A percentile compares a stretch with the other conserved stretches of the same genome.
Conservation (phyloP, 495 filamentous ascomycete species). For the Talaromyces nanjingensis region DNA sequence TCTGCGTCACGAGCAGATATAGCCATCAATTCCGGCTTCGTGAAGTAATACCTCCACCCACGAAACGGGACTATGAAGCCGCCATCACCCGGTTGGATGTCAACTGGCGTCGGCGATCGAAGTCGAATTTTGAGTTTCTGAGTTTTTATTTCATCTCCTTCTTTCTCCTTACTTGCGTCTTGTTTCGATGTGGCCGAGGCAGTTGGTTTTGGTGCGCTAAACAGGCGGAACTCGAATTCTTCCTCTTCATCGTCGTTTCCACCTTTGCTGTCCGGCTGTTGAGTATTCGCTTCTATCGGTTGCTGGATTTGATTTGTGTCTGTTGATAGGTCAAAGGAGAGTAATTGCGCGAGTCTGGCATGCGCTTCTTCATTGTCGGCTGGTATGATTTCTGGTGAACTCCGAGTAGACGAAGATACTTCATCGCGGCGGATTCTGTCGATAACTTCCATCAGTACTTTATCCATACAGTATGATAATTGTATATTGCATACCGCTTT, state of each 20-base stretch:
- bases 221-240: constrained; percentile 42
- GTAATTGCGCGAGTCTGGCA: constrained; percentile 30
- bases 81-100: constrained; percentile 22
- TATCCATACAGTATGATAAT: not conserved
- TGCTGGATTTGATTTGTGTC: not conserved
- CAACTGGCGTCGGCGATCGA: constrained; percentile 31
- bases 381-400: constrained; percentile 21
- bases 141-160: constrained; percentile 9
- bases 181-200: not conserved
- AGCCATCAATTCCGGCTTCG: constrained; percentile 24
- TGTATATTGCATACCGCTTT: constrained; percentile 27
- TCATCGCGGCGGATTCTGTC: constrained; percentile 38
- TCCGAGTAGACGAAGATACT: constrained; percentile 28
- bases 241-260: constrained; percentile 34
- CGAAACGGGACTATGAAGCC: constrained; percentile 37
- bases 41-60: constrained; percentile 40
- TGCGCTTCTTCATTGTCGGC: constrained; percentile 26
- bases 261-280: not conserved
- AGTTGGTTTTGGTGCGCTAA: constrained; percentile 26
- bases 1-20: constrained; percentile 8
- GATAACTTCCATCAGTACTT: constrained; percentile 9
- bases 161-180: not conserved
- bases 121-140: constrained; percentile 38
- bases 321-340: constrained; percentile 26
- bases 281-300: not conserved